Evolutionary conservation across 257 asterid genomes (phyloP).

Genomic region (Linderniella brevidens): DNA sequence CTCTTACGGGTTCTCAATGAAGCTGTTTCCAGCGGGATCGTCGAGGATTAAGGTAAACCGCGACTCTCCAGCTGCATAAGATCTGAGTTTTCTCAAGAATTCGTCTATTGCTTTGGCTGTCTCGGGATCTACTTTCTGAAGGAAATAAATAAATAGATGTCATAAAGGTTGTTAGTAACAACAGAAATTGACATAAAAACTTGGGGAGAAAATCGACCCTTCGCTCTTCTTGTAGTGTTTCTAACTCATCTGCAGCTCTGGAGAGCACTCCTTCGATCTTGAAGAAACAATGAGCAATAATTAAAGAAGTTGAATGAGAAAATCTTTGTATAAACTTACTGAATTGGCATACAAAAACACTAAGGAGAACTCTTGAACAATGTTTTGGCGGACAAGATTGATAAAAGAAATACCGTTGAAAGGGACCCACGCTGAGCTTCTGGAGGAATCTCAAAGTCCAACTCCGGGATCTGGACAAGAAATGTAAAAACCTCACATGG

Average conservation of each 20-base stretch:
- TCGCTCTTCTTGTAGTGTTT: conserved; percentile 84
- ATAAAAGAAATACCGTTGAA: conserved; percentile 45
- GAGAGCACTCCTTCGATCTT: conserved; percentile 80
- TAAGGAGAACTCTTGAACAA: too few species aligned
- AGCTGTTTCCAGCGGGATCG: conserved; percentile 98
- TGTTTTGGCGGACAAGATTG: too few species aligned
- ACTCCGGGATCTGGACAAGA: conserved; percentile 69
- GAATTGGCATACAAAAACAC: too few species aligned
- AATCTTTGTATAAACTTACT: too few species aligned
- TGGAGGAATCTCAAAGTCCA: conserved; percentile 90
- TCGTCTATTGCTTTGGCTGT: conserved; percentile 76
- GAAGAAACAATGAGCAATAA: neutral
- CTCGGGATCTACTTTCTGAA: conserved; percentile 68
- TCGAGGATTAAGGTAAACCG: conserved; percentile 67
- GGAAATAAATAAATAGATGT: neutral
- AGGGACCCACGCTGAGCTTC: conserved; percentile 96
- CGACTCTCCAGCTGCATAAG: conserved; percentile 61
- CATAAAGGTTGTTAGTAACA: conserved; percentile 5
- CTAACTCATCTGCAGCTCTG: conserved; percentile 69
- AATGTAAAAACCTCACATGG: conserved; percentile 4
- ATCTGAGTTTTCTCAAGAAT: conserved; percentile 63
- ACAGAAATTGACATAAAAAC: conserved; percentile 1
- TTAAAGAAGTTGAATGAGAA: too few species aligned
- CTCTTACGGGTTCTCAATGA: conserved; percentile 91
- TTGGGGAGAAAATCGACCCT: conserved; percentile 34